Evolutionary conservation across 2,329 filamentous ascomycete genomes (phyloP).

Genomic region (Pestalotiopsis sp.): DNA sequence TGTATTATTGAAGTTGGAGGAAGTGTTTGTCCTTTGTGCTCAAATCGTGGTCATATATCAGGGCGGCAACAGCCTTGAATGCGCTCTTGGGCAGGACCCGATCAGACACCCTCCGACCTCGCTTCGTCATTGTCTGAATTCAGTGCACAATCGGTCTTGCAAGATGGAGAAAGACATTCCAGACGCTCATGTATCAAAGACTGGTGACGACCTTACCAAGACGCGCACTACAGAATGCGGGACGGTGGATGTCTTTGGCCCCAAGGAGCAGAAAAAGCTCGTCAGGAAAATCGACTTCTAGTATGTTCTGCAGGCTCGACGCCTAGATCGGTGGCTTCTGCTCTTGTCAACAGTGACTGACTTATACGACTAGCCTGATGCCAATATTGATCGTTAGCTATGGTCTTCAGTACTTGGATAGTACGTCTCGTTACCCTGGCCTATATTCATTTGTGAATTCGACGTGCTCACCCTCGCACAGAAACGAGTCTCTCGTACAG

Average conservation of each 20-base stretch:
- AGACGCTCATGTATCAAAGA: not conserved
- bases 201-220: not conserved
- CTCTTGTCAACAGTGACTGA: not conserved
- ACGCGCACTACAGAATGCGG: not conserved
- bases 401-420: slow-evolving; percentile 7
- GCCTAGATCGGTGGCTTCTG: not conserved
- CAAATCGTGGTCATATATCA: not conserved
- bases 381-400: slow-evolving; percentile 3
- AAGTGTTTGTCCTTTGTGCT: not conserved
- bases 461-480: not conserved
- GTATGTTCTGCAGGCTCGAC: not conserved
- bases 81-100: not conserved
- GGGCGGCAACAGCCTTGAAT: not conserved
- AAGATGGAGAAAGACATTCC: not conserved
- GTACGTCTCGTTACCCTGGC: not conserved
- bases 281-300: not conserved
- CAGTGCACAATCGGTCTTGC: not conserved
- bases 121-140: not conserved
- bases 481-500: slow-evolving; percentile 7
- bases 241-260: not conserved
- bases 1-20: not conserved
- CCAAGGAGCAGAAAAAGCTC: not conserved
- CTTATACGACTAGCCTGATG: not conserved
- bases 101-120: not conserved
- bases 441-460: not conserved